Percentiles rank a stretch among this genome's conserved stretches.
phyloP scores from a whole-genome alignment of 2,329 filamentous ascomycete genomes.

The Arthrobotrys musiformis region DNA sequence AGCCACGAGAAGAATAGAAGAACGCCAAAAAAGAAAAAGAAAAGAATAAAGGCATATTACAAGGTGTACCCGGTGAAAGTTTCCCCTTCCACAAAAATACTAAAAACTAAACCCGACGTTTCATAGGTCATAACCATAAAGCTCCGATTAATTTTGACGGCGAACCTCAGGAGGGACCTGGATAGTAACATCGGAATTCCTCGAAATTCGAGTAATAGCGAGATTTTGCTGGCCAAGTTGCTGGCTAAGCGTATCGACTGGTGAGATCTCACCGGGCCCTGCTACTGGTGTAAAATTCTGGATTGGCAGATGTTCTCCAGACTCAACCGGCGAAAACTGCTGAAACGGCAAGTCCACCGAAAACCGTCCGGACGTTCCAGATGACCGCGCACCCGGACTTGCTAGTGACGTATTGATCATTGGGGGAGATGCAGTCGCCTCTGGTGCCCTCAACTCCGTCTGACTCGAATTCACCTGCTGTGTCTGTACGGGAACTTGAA shows the following conservation, averaged over 20 bases:
- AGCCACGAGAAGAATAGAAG: not conserved
- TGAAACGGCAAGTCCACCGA: conserved; percentile 31
- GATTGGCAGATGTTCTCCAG: conserved; percentile 22
- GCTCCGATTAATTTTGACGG: not conserved
- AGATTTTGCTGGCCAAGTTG: conserved; percentile 4
- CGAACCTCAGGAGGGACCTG: conserved; percentile 5
- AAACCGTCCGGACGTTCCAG: not conserved
- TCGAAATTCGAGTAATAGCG: not conserved
- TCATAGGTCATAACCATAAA: not conserved
- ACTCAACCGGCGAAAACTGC: conserved; percentile 23
- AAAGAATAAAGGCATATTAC: not conserved
- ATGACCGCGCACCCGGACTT: conserved; percentile 9
- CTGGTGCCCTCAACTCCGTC: not conserved
- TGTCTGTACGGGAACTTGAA: not conserved
- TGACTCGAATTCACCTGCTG: conserved; percentile 7
- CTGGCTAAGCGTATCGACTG: conserved; percentile 15
- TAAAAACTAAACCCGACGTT: not conserved
- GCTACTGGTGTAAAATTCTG: conserved; percentile 21
- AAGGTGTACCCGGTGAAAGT: not conserved
- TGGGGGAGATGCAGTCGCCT: not conserved
- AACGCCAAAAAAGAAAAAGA: not conserved
- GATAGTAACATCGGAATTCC: not conserved
- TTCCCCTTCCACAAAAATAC: not conserved
- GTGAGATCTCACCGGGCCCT: conserved; percentile 13
- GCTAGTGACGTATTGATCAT: not conserved